Evolutionary conservation across 257 asterid species (phyloP).

Genomic region (Thymus quinquecostatus): DNA sequence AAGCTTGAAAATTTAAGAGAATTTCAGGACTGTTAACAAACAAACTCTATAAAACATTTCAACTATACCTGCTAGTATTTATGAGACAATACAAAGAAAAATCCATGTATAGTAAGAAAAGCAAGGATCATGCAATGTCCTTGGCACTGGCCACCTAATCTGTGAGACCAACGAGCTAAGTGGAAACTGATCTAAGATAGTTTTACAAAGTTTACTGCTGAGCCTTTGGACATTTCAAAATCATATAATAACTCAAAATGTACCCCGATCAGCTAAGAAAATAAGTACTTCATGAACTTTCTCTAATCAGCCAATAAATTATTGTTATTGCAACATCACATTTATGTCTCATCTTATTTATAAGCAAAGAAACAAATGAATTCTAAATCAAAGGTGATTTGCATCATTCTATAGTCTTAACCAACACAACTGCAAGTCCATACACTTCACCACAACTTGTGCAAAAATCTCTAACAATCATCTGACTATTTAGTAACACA

Average conservation of each 20-base stretch:
- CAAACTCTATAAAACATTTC: background rate
- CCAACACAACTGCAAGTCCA: constrained; percentile 3
- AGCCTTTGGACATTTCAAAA: background rate
- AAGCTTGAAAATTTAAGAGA: background rate
- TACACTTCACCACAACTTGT: constrained; percentile 26
- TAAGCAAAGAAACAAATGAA: background rate
- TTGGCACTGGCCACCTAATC: background rate
- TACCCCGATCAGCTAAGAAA: background rate
- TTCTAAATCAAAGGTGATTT: background rate
- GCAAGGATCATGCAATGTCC: background rate
- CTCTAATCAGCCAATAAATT: background rate
- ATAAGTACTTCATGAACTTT: constrained; percentile 2
- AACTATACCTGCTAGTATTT: background rate
- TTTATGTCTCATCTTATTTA: background rate
- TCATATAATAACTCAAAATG: background rate
- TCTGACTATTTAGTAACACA: constrained; percentile 22
- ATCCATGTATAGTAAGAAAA: too few relatives aligned
- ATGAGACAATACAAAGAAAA: background rate
- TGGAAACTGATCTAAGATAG: background rate
- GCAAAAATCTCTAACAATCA: constrained; percentile 18
- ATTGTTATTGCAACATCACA: background rate
- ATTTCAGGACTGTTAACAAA: background rate
- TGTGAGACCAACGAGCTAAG: background rate
- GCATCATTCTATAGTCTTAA: constrained; percentile 16
- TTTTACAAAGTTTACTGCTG: background rate